Evolutionary conservation across 257 asterid genomes (phyloP).

Genomic region (Solanum phureja): DNA sequence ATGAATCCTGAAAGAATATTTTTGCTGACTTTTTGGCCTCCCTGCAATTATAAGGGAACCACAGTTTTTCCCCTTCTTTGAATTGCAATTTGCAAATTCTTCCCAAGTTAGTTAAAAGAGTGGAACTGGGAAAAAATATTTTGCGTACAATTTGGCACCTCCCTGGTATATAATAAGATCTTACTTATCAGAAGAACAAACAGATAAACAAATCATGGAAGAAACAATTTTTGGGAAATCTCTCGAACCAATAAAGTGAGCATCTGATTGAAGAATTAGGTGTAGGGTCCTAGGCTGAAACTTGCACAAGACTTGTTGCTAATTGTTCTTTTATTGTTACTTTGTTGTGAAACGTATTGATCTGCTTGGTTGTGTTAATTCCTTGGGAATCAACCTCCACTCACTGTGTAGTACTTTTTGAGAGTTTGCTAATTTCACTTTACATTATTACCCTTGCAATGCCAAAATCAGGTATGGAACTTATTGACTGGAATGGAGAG

Average conservation of each 20-base stretch:
- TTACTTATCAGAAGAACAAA: not conserved
- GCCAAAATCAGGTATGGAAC: constrained; percentile 40
- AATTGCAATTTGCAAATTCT: not conserved
- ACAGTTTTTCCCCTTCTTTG: not conserved
- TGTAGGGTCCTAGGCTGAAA: not conserved
- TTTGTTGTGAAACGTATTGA: not conserved
- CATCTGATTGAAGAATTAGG: not conserved
- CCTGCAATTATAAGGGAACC: not conserved
- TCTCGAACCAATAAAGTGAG: not conserved
- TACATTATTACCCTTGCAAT: not conserved
- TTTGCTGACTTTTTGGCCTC: not conserved
- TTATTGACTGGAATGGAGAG: constrained; percentile 45
- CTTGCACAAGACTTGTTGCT: not conserved
- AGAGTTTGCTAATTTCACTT: not conserved
- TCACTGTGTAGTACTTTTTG: not conserved
- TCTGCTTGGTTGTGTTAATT: not conserved
- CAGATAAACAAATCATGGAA: not conserved
- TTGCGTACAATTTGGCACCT: not conserved
- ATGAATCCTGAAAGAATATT: not conserved
- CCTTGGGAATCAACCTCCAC: not conserved
- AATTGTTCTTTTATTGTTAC: not conserved
- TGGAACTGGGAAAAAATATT: not conserved
- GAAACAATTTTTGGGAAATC: not conserved
- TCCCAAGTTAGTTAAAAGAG: not conserved
- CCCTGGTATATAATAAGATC: not conserved